Evolutionary conservation across 2,329 filamentous ascomycete species (phyloP).

Genomic region (Fusarium phyllophilum): DNA sequence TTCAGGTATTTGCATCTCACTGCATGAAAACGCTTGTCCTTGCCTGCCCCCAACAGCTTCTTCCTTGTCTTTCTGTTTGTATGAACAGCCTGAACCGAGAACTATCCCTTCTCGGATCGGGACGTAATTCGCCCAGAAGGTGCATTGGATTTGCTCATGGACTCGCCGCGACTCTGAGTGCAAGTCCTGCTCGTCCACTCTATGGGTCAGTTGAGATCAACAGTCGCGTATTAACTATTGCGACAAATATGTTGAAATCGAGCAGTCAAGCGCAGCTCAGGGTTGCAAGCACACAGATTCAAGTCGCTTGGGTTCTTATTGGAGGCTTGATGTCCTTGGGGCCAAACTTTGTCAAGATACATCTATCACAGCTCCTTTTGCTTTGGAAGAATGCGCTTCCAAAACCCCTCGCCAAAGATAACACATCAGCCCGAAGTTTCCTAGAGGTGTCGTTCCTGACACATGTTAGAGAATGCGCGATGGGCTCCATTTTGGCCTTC

Average conservation of each 20-base stretch:
- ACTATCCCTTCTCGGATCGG: conserved; percentile 78
- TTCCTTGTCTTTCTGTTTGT: conserved; percentile 92
- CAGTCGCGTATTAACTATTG: conserved; percentile 88
- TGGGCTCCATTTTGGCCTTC: conserved; percentile 91
- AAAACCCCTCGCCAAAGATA: conserved; percentile 92
- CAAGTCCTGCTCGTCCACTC: conserved; percentile 85
- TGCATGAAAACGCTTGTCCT: conserved; percentile 89
- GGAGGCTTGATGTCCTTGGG: conserved; percentile 96
- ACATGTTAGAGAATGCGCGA: conserved; percentile 92
- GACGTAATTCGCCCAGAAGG: conserved; percentile 80
- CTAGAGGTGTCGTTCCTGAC: conserved; percentile 93
- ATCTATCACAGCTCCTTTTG: conserved; percentile 90
- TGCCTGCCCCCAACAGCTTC: conserved; percentile 89
- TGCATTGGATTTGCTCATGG: conserved; percentile 94
- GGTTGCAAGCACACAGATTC: conserved; percentile 92
- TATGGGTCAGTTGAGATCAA: conserved; percentile 97
- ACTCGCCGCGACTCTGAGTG: conserved; percentile 88
- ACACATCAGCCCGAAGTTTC: conserved; percentile 82
- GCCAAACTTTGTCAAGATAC: conserved; percentile 98
- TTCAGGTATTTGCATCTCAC: conserved; percentile 88
- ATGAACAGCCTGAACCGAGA: conserved; percentile 95
- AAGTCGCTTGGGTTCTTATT: conserved; percentile 97
- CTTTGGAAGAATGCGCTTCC: conserved; percentile 98
- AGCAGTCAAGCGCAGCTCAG: conserved; percentile 91
- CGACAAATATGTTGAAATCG: conserved; percentile 90